Evolutionary conservation across 352 stramenopile species (phyloP).

Genomic region (Pythium phragmiticola): DNA sequence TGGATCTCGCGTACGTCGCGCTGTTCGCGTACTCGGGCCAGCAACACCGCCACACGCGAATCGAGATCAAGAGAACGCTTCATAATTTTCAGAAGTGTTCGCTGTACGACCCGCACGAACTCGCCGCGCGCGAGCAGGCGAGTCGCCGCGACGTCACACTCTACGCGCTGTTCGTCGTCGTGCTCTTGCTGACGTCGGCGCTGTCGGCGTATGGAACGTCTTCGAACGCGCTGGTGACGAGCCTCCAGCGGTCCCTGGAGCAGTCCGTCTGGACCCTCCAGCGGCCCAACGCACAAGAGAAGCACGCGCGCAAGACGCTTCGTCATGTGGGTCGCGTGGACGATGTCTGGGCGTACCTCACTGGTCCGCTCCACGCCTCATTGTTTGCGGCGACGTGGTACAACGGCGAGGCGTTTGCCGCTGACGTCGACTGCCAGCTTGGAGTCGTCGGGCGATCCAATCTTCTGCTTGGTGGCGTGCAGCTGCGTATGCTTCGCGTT

Average conservation of each 20-base stretch:
- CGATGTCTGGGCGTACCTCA: constrained; percentile 59
- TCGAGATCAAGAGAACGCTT: constrained; percentile 65
- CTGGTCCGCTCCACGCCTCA: constrained; percentile 34
- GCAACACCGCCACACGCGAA: constrained; percentile 60
- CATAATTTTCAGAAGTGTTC: constrained; percentile 69
- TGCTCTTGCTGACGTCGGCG: constrained; percentile 43
- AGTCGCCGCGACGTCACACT: constrained; percentile 40
- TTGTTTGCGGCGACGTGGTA: constrained; percentile 59
- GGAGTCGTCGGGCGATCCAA: constrained; percentile 45
- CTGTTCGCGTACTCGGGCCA: constrained; percentile 63
- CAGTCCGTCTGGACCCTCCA: constrained; percentile 7
- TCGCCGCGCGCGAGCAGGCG: constrained; percentile 43
- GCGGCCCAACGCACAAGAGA: not conserved
- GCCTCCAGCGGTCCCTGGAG: constrained; percentile 13
- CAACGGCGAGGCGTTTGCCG: constrained; percentile 49
- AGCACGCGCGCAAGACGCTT: constrained; percentile 24
- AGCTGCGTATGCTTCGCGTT: constrained; percentile 53
- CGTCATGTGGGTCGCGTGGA: constrained; percentile 36
- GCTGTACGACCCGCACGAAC: constrained; percentile 52
- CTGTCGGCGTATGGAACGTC: constrained; percentile 45
- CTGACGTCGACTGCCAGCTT: constrained; percentile 51
- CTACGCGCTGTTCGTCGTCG: constrained; percentile 46
- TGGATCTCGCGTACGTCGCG: constrained; percentile 71
- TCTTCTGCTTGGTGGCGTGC: constrained; percentile 58
- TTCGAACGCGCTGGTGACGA: constrained; percentile 32